These are phyloP conservation scores for Metschnikowia orientalis DNA, from an alignment of 805 yeast genomes.

Conservation along the genomic window DNA sequence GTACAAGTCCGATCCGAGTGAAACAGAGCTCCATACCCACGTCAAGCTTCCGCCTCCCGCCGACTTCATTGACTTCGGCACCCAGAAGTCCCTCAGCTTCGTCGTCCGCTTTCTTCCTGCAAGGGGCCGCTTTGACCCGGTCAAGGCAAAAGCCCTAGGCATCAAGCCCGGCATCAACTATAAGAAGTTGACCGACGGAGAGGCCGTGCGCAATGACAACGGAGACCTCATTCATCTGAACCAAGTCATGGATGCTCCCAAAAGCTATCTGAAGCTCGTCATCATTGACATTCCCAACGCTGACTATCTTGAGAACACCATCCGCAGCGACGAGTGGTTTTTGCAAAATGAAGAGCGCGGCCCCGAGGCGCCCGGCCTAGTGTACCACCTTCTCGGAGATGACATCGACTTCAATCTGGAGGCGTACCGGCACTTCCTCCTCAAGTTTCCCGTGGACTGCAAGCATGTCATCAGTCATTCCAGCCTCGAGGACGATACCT, in stretches of 20 bases:
- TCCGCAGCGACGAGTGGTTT: slow-evolving; percentile 31
- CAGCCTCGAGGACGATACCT: slow-evolving; percentile 52
- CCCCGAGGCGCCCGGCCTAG: slow-evolving; percentile 43
- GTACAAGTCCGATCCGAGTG: slow-evolving; percentile 35
- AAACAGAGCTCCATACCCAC: slow-evolving; percentile 37
- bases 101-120: slow-evolving; percentile 61
- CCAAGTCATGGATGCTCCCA: slow-evolving; percentile 66
- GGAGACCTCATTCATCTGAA: slow-evolving; percentile 61
- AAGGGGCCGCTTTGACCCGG: slow-evolving; percentile 71
- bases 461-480: slow-evolving; percentile 75
- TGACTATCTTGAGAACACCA: slow-evolving; percentile 35
- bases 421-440: slow-evolving; percentile 47
- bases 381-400: slow-evolving; percentile 76
- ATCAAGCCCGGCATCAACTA: slow-evolving; percentile 62
- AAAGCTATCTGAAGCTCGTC: slow-evolving; percentile 54
- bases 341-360: slow-evolving; percentile 23
- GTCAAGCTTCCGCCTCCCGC: slow-evolving; percentile 28
- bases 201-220: slow-evolving; percentile 49
- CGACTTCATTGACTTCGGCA: slow-evolving; percentile 22
- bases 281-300: slow-evolving; percentile 69
- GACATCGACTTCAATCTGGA: slow-evolving; percentile 44
- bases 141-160: slow-evolving; percentile 63
- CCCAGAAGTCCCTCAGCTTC: slow-evolving; percentile 55
- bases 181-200: slow-evolving; percentile 57
- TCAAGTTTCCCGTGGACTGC: slow-evolving; percentile 47